Evolutionary conservation across 768 basidiomycete species (phyloP).

Genomic region (Xanthoconium stramineum): DNA sequence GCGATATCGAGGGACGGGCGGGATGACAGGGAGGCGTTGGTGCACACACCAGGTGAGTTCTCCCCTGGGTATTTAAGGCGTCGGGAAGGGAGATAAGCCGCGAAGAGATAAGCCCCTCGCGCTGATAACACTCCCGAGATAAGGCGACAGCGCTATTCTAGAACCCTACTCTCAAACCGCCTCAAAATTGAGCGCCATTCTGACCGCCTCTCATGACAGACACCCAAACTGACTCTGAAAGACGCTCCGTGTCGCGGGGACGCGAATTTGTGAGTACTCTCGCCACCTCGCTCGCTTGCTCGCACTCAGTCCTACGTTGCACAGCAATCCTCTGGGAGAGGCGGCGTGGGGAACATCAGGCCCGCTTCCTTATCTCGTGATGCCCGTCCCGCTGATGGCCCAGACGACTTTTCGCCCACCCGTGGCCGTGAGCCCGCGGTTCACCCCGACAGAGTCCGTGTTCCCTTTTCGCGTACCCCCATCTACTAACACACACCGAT

Average conservation of each 20-base stretch:
- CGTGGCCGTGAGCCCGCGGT: constrained; percentile 59
- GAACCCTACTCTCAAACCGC: neutral
- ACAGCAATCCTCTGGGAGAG: constrained; percentile 61
- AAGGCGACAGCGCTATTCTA: constrained; percentile 4
- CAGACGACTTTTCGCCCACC: constrained; percentile 51
- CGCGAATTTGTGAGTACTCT: constrained; percentile 52
- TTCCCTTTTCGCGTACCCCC: neutral
- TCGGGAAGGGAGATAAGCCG: constrained; percentile 15
- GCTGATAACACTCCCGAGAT: constrained; percentile 18
- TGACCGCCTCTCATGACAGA: constrained; percentile 25
- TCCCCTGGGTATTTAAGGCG: constrained; percentile 1
- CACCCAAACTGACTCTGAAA: constrained; percentile 20
- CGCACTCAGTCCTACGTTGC: neutral
- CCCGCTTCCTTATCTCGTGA: constrained; percentile 46
- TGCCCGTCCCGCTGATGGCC: constrained; percentile 37
- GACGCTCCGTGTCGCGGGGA: constrained; percentile 55
- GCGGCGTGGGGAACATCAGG: constrained; percentile 68
- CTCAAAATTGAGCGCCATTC: neutral
- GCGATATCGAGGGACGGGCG: constrained; percentile 12
- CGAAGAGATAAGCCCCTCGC: constrained; percentile 15
- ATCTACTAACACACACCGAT: neutral
- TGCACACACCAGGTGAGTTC: constrained; percentile 16
- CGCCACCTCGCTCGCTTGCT: neutral
- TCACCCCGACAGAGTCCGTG: constrained; percentile 37
- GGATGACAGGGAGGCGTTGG: constrained; percentile 6